Evolutionary conservation across 768 basidiomycete genomes (phyloP), one percentile per base, ranked within the genome.

Genomic region (Hypholoma sublateritium): DNA sequence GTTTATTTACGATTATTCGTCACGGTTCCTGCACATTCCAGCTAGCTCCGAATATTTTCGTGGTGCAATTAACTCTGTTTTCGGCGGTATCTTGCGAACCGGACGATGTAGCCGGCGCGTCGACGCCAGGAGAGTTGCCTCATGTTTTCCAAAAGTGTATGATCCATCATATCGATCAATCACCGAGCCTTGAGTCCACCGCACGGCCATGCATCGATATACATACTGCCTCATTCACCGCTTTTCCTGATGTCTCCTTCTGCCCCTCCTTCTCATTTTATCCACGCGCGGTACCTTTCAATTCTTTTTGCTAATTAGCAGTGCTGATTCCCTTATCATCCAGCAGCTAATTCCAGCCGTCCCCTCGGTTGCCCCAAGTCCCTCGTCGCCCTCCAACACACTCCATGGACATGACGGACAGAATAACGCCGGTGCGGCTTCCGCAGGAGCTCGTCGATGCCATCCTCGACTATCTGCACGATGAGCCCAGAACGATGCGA

Each of bases 371-470:
- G 28, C 28, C 28, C 28, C 5, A 5, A 32, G 28, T 36, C 36
- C 39, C 28, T 41, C n/a, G 9, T 34, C 21, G 19, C 11, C 41
- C 22, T 17, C 37, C 34, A 32, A 1, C 28, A 32, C 28, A 3
- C 28, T 32, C 28, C 28, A 32, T 32, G 28, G 28, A 32, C 37
- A 53, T 59, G 44, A 63, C 60, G 63, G 41, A 51, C 25, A 43
- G 46, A 19, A 55, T 48, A 19, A 42, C 60, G 46, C 47, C 63
- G 17, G 64, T 62, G 24, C 62, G 55, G 34, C 70, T 79, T 9
- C 78, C 78, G 1, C 78, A 80, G 61, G 78, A 80, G 62, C 73
- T 79, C 42, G 69, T 77, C n/a, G 79, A 80, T 69, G 65, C 74
- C 54, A 74, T 79, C 61, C 69, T 80, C 64, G 79, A 79, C 69